Conservation (phyloP, 2,329 filamentous ascomycete species). For the Alternaria sp. region DNA sequence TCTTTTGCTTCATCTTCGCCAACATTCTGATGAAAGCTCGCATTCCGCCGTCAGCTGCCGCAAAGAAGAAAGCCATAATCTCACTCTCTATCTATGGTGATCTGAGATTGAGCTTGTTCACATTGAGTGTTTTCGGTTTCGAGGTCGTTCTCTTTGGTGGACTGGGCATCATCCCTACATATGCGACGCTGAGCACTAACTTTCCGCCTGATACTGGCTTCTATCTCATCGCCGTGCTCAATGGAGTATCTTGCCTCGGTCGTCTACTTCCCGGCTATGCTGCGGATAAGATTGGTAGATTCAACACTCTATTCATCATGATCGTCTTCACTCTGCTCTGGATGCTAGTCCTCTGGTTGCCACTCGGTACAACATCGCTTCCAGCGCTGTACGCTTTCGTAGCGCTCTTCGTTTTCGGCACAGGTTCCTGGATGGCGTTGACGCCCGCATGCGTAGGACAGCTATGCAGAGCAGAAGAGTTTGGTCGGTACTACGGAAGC, state of each 20-base stretch:
- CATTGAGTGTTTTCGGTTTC: conserved; percentile 48
- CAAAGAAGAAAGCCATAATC: conserved; percentile 49
- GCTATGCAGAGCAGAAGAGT: conserved; percentile 58
- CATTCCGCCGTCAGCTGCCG: conserved; percentile 40
- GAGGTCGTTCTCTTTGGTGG: conserved; percentile 54
- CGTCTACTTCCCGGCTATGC: conserved; percentile 53
- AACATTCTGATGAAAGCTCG: conserved; percentile 49
- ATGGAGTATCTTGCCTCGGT: conserved; percentile 54
- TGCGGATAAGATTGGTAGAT: conserved; percentile 53
- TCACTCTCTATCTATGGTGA: conserved; percentile 47
- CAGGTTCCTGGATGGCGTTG: conserved; percentile 56
- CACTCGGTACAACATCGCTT: conserved; percentile 43
- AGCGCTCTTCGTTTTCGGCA: conserved; percentile 59
- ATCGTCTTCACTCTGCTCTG: conserved; percentile 48
- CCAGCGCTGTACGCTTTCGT: conserved; percentile 52
- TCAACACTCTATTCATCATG: conserved; percentile 54
- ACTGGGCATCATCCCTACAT: conserved; percentile 53
- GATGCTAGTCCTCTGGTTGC: conserved; percentile 50
- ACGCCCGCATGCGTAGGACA: conserved; percentile 59
- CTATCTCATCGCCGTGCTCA: conserved; percentile 52
- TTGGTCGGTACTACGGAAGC: conserved; percentile 63
- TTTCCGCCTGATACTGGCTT: conserved; percentile 47
- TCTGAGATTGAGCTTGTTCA: conserved; percentile 48
- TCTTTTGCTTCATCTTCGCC: conserved; percentile 44
- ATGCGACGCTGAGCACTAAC: conserved; percentile 50